phyloP scores from a whole-genome alignment of 2,329 filamentous ascomycete species.

The Paraphaeosphaeria sporulosa region DNA sequence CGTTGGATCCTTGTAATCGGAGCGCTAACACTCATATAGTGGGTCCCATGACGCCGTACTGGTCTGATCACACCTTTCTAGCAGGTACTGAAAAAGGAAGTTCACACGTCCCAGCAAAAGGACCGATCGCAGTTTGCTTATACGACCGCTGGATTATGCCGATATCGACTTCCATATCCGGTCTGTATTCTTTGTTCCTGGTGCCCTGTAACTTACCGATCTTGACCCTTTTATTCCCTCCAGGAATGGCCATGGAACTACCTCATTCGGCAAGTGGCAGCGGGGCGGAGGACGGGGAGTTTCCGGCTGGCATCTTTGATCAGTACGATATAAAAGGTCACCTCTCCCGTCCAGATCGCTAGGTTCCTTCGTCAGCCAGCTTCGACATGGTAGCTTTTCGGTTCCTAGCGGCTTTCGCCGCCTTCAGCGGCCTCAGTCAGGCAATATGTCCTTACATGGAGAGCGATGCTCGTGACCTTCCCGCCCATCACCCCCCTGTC shows the following conservation, averaged over 20 bases:
- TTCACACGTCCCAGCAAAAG: background rate
- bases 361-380: conserved; percentile 11
- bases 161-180: background rate
- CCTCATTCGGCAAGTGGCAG: background rate
- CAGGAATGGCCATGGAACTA: background rate
- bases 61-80: background rate
- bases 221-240: conserved; percentile 5
- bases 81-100: background rate
- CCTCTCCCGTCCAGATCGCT: conserved; percentile 5
- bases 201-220: background rate
- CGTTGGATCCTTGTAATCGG: conserved; percentile 16
- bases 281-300: background rate
- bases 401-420: conserved; percentile 36
- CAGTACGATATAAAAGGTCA: conserved; percentile 7
- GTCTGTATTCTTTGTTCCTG: background rate
- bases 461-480: conserved; percentile 35
- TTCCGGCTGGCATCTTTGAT: background rate
- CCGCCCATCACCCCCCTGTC: conserved; percentile 38
- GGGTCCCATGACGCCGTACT: conserved; percentile 5
- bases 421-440: conserved; percentile 28
- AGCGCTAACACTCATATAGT: conserved; percentile 14
- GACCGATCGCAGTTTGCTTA: conserved; percentile 1
- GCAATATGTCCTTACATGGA: conserved; percentile 49
- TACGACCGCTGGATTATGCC: background rate
- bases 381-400: conserved; percentile 34